Base-by-base conservation (phyloP, 495 filamentous ascomycete species). In the Parathielavia appendiculata region DNA sequence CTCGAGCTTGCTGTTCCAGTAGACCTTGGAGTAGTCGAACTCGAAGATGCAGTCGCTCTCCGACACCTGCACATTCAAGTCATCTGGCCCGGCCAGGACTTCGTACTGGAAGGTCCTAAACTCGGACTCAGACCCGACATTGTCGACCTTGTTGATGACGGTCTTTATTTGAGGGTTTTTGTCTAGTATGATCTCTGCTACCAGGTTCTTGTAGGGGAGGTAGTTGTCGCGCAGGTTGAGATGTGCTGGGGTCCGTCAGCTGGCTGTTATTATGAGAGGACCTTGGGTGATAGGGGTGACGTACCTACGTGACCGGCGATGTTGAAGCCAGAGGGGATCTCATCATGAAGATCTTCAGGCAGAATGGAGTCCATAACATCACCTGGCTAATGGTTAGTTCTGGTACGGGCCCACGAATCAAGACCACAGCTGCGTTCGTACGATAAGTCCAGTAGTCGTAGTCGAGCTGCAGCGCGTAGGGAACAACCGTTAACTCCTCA, bases 31-130 rank as follows among this genome's bases (percentile, higher is more conserved):
- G 62, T 89, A 91, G 64, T 91, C 82, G 65, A 91, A 91, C 57
- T 70, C 69, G 70, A 88, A 90, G 8, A 65, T 63, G 71, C 87
- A 90, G 54, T 76, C 74, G 43, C 75, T 78, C 70, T 90, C 85
- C 44, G 71, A 72, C 49, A 91, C 80, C 34, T 86, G 80, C 26
- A 99, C 95, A 35, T 91, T 83, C 64, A 96, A 72, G 65, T 97
- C 83, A 56, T 86, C 80, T 0, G 82, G 76, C 4, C 93, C 93
- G 10, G 84, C 86, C 0, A 99, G 80, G n/a, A 96, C 75, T 68
- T 99, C 95, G 75, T 93, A 97, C 36, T 78, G 79, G 75, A 99
- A 97, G 1, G 95, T 97, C 48, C 93, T 84, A 76, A 87, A 99
- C 69, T 89, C 82, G 63, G 86, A 95, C 58, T 87, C 83, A 16